phyloP scores from a whole-genome alignment of 257 asterid genomes.

The Fraxinus americana region DNA sequence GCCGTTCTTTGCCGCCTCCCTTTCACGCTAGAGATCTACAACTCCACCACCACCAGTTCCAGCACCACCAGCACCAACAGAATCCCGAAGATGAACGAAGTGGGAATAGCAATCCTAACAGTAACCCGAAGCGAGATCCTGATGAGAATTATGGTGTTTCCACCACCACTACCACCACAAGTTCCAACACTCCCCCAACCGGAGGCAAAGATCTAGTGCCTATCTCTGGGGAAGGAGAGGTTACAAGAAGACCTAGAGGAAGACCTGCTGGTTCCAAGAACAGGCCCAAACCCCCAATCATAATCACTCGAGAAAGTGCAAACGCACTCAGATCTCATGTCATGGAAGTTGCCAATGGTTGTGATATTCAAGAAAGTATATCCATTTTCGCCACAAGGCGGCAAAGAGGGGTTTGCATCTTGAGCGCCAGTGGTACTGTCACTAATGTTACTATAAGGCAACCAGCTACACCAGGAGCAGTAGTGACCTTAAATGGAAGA shows the following conservation, averaged over 20 bases:
- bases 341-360: conserved; percentile 71
- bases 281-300: conserved; percentile 91
- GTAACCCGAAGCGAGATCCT: conserved; percentile 49
- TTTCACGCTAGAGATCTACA: conserved; percentile 73
- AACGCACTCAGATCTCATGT: conserved; percentile 89
- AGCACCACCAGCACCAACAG: conserved; percentile 38
- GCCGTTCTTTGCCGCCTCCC: conserved; percentile 87
- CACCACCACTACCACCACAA: conserved; percentile 18
- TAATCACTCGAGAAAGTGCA: conserved; percentile 89
- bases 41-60: conserved; percentile 64
- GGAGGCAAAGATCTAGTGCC: conserved; percentile 37
- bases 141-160: conserved; percentile 36
- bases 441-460: conserved; percentile 76
- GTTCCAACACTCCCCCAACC: conserved; percentile 15
- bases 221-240: conserved; percentile 29
- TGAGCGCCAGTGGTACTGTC: conserved; percentile 85
- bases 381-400: conserved; percentile 74
- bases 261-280: conserved; percentile 87
- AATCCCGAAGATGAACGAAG: conserved; percentile 57
- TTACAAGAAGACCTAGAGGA: conserved; percentile 70
- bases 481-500: conserved; percentile 70
- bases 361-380: conserved; percentile 80
- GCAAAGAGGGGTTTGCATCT: conserved; percentile 82
- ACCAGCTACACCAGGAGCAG: conserved; percentile 79
- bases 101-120: conserved; percentile 39